Conservation (phyloP, 108 stramenopile genomes). For the Mediolabrus comicus region DNA sequence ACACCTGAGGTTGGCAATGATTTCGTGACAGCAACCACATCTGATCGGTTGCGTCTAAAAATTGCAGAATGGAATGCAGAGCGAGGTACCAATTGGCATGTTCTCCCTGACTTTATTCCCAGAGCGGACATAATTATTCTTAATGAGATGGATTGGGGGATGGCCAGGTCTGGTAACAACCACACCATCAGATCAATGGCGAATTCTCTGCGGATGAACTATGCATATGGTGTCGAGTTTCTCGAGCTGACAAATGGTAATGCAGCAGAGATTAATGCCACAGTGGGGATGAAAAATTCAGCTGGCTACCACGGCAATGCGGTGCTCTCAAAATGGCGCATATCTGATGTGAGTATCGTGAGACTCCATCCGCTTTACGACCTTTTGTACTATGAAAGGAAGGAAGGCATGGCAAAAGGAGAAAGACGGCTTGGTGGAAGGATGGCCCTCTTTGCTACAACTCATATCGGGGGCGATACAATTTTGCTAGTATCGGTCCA, state of each 20-base stretch:
- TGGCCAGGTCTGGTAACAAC: slow-evolving; percentile 5
- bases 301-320: slow-evolving; percentile 21
- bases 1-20: background rate
- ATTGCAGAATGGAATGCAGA: slow-evolving; percentile 19
- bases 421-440: slow-evolving; percentile 13
- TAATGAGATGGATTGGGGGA: slow-evolving; percentile 24
- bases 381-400: background rate
- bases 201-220: slow-evolving; percentile 9
- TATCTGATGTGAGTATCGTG: background rate
- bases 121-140: slow-evolving; percentile 14
- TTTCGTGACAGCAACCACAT: background rate
- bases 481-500: slow-evolving; percentile 6
- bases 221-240: slow-evolving; percentile 26
- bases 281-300: background rate
- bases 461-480: background rate
- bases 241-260: slow-evolving; percentile 19
- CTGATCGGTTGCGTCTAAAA: background rate
- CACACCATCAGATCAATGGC: slow-evolving; percentile 13
- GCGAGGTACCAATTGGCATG: slow-evolving; percentile 17
- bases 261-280: slow-evolving; percentile 6
- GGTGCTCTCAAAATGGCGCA: slow-evolving; percentile 11
- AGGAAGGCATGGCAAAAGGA: slow-evolving; percentile 4
- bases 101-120: slow-evolving; percentile 1
- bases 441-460: slow-evolving; percentile 19
- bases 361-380: slow-evolving; percentile 3